Evolutionary conservation across 2,329 filamentous ascomycete species (phyloP).

Genomic region (Capronia americana): DNA sequence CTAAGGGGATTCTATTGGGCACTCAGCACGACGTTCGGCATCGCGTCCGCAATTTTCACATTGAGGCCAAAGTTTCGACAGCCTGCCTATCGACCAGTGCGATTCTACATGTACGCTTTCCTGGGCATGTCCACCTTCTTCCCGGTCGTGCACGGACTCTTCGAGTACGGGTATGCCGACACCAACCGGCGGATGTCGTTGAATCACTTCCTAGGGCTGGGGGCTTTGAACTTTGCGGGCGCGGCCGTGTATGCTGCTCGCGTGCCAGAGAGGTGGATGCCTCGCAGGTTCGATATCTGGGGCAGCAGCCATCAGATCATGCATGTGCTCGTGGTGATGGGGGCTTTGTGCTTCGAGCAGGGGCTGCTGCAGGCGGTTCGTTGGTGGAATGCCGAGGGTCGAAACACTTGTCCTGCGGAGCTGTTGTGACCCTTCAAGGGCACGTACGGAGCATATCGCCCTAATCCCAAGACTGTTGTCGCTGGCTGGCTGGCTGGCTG

Average conservation of each 20-base stretch:
- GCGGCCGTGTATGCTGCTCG: conserved; percentile 40
- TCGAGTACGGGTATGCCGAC: conserved; percentile 12
- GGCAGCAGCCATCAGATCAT: conserved; percentile 40
- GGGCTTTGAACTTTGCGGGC: conserved; percentile 28
- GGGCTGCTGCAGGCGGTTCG: conserved; percentile 9
- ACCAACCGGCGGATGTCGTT: conserved; percentile 36
- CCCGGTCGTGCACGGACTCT: conserved; percentile 35
- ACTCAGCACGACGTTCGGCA: too few species aligned
- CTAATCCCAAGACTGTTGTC: too few species aligned
- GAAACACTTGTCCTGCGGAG: background rate
- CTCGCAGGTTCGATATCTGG: conserved; percentile 27
- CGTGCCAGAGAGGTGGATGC: conserved; percentile 25
- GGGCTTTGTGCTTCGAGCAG: conserved; percentile 27
- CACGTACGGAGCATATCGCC: too few species aligned
- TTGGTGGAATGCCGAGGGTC: background rate
- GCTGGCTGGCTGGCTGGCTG: too few species aligned
- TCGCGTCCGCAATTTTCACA: too few species aligned
- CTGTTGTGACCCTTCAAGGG: background rate
- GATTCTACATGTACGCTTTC: conserved; percentile 31
- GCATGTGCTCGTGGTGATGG: conserved; percentile 37
- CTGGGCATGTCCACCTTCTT: conserved; percentile 26
- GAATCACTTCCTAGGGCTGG: conserved; percentile 37
- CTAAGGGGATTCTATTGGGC: too few species aligned
- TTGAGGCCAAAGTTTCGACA: too few species aligned
- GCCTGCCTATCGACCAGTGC: too few species aligned